Base-by-base conservation (phyloP, 139 green algal species). In the Chlorella sp. region DNA sequence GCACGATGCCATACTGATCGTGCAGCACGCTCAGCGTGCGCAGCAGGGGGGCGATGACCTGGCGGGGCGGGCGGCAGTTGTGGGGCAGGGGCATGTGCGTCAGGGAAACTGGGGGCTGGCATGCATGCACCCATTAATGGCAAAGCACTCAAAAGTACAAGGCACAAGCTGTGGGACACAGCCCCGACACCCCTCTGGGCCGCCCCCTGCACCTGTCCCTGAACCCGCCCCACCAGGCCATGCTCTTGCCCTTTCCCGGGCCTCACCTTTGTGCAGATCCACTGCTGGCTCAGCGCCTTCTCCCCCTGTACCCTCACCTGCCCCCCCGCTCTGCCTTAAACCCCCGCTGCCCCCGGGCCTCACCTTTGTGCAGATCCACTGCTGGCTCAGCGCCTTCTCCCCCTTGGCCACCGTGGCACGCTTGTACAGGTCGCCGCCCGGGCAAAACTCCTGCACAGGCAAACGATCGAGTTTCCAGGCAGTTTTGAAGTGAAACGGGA, bases 351-450 rank as follows among this genome's bases (percentile, higher is more conserved):
- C n/a, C n/a, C n/a, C n/a, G n/a, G n/a, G n/a, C n/a, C 92, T 37
- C 89, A 96, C 96, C 93, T 97, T 93, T 11, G 88, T 88, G 87
- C 93, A 96, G 18, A 97, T 94, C 92, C 94, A 97, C 60, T 94
- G 90, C 93, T 97, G 94, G 5, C 95, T 92, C 71, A 97, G 86
- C n/a, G 36, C 37, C 64, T 66, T 42, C 30, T 80, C 73, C 30
- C 73, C 73, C n/a, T 80, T 40, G n/a, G 19, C 73, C 73, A 42
- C 18, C 73, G 42, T 40, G n/a, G 73, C 73, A 4, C 85, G 90
- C 85, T 97, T 96, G 92, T 98, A 98, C 42, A 98, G 94, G 92
- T 98, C 96, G 1, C 96, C 96, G 0, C 95, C 95, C 53, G 93
- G 92, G 42, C 61, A 81, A 0, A 71, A 57, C 69, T 89, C 85